Conservation (phyloP, 2,329 filamentous ascomycete species). For the Pseudomassariella vexata region DNA sequence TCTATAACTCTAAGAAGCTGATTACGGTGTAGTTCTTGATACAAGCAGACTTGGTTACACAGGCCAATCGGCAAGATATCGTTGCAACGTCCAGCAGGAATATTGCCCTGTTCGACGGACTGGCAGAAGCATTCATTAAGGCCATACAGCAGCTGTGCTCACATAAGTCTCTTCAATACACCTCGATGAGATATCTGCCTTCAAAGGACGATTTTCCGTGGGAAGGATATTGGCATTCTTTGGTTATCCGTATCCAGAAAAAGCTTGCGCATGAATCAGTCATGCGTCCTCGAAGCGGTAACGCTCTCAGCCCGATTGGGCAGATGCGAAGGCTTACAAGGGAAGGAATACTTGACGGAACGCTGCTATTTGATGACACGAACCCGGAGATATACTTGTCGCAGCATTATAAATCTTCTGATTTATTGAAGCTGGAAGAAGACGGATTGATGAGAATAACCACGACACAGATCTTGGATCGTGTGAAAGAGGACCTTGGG, state of each 20-base stretch:
- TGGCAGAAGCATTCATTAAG: conserved; percentile 32
- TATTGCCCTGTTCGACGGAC: conserved; percentile 21
- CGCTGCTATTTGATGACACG: conserved; percentile 18
- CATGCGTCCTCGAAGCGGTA: not conserved
- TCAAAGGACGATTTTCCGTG: conserved; percentile 13
- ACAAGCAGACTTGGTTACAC: conserved; percentile 43
- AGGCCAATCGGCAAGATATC: conserved; percentile 38
- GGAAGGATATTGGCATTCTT: conserved; percentile 19
- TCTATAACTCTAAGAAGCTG: no score
- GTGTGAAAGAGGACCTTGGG: conserved; percentile 9
- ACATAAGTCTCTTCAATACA: conserved; percentile 29
- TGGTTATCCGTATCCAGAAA: conserved; percentile 19
- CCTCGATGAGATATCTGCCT: conserved; percentile 41
- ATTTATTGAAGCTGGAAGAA: conserved; percentile 6
- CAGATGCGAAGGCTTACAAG: not conserved
- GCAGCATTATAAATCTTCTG: conserved; percentile 1
- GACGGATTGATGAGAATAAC: conserved; percentile 4
- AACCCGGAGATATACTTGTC: conserved; percentile 9
- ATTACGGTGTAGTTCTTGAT: conserved; percentile 35
- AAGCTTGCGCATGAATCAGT: not conserved
- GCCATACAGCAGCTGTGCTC: conserved; percentile 32
- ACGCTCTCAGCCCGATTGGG: not conserved
- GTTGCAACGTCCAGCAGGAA: conserved; percentile 31
- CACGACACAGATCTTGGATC: conserved; percentile 4
- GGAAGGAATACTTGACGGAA: conserved; percentile 8